Conservation (phyloP, 495 filamentous ascomycete species). For the Opeltia flavorubescens region DNA sequence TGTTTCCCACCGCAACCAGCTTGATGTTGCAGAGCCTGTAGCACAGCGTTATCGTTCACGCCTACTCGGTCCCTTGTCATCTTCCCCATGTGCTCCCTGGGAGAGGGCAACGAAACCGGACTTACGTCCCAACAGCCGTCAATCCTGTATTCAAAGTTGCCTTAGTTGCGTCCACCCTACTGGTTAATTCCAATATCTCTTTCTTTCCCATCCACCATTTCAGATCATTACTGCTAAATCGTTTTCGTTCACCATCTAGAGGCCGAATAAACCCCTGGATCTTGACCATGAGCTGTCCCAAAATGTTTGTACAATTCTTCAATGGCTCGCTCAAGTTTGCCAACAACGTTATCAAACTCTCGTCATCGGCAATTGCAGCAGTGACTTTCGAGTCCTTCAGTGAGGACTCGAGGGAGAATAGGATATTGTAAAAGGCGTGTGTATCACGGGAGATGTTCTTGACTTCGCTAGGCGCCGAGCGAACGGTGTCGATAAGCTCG, state of each 20-base stretch:
- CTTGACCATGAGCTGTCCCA: conserved; percentile 6
- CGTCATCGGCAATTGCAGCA: conserved; percentile 2
- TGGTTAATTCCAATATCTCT: not conserved
- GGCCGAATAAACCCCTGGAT: conserved; percentile 3
- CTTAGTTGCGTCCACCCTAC: conserved; percentile 2
- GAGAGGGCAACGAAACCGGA: no score
- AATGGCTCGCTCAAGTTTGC: conserved; percentile 4
- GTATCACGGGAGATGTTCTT: conserved; percentile 2
- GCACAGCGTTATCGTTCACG: not conserved
- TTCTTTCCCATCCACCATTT: conserved; percentile 8
- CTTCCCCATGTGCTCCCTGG: no score
- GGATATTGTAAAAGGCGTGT: conserved; percentile 5
- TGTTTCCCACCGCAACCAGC: not conserved
- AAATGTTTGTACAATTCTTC: conserved; percentile 1
- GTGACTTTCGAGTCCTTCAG: conserved; percentile 1
- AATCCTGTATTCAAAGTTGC: conserved; percentile 5
- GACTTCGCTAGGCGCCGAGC: conserved; percentile 4
- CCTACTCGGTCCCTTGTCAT: not conserved
- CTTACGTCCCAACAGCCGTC: conserved; percentile 5
- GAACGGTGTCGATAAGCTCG: conserved; percentile 4
- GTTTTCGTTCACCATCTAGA: not conserved
- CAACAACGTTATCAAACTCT: not conserved
- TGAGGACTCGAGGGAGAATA: conserved; percentile 3
- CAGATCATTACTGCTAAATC: conserved; percentile 4
- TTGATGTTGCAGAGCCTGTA: conserved; percentile 3